Evolutionary conservation across 2,329 filamentous ascomycete genomes (phyloP), one percentile per base, ranked within the genome.

Genomic region (Teratosphaeria zuluensis): DNA sequence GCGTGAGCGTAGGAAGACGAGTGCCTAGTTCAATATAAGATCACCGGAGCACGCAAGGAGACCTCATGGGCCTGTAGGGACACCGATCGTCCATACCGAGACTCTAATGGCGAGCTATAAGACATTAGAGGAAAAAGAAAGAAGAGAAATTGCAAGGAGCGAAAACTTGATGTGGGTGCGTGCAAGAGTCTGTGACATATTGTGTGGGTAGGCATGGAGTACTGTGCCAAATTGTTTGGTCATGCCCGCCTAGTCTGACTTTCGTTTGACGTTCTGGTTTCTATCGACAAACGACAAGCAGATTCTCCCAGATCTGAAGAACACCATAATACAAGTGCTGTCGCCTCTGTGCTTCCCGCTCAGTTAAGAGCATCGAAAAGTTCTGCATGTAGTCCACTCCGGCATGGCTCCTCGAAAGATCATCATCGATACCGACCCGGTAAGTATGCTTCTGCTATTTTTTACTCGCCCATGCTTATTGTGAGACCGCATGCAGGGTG

Each of bases 81-180:
- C 84, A 97, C 83, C 90, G 89, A 92, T 75, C 66, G 84, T 88
- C 85, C 89, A 85, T 85, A 88, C 88, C 92, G 92, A 95, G 94
- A 99, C 94, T 99, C 94, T 97, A 97, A 92, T 89, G 89, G 89
- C 84, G 87, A 88, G 87, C 90, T 87, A 85, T 65, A 48, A 84
- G 84, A 90, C 86, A 90, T 89, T 92, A 80, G 75, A 75, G 73
- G 74, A 79, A 80, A 74, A 73, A 75, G 74, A 72, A 64, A 62
- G 56, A 60, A 59, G 51, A 58, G 59, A 21, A 19, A 31, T 38
- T 12, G 35, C 30, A 21, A 55, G 8, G 24, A 33, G 14, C 28
- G 48, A 56, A 42, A 56, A 42, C 48, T 46, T 57, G 51, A 53
- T 54, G 16, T 30, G 9, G 7, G 35, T 30, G 21, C n/a, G 35